Evolutionary conservation across 805 yeast species (phyloP).

Genomic region (Myxozyma mucilagina): DNA sequence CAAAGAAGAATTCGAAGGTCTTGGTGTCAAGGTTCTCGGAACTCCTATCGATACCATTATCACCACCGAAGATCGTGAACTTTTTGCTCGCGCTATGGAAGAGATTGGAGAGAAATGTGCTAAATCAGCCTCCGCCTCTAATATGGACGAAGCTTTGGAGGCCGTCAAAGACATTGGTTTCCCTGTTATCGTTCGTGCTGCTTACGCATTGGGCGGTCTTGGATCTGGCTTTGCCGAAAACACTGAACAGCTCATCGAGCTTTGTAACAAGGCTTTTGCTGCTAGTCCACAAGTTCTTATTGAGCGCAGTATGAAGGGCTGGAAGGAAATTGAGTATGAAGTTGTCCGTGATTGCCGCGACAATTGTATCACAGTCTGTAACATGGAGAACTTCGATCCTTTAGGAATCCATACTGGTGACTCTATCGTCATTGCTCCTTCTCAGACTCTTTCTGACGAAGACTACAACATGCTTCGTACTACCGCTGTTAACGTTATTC

Average conservation of each 20-base stretch:
- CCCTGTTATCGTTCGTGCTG: constrained; percentile 97
- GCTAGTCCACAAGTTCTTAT: constrained; percentile 94
- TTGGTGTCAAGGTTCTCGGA: constrained; percentile 95
- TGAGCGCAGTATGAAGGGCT: constrained; percentile 96
- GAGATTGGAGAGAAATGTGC: constrained; percentile 97
- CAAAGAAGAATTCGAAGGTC: constrained; percentile 88
- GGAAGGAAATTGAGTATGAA: constrained; percentile 99
- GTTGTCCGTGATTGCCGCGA: constrained; percentile 97
- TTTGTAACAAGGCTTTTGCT: constrained; percentile 91
- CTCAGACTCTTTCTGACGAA: constrained; percentile 94
- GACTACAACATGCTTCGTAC: constrained; percentile 98
- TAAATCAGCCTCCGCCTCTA: constrained; percentile 79
- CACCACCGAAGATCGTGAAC: constrained; percentile 97
- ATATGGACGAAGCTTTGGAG: constrained; percentile 74
- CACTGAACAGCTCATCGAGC: constrained; percentile 73
- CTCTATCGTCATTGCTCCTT: constrained; percentile 97
- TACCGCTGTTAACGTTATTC: constrained; percentile 93
- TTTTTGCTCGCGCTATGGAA: constrained; percentile 91
- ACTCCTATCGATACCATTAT: constrained; percentile 94
- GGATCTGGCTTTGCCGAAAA: constrained; percentile 97
- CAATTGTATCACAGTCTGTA: constrained; percentile 98
- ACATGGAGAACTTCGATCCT: constrained; percentile 99
- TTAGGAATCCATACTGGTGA: constrained; percentile 99
- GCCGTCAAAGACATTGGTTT: constrained; percentile 87
- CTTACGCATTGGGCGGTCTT: constrained; percentile 94